Base-by-base conservation (phyloP, 176 grass and related monocot species). In the Bothriochloa decipiens region DNA sequence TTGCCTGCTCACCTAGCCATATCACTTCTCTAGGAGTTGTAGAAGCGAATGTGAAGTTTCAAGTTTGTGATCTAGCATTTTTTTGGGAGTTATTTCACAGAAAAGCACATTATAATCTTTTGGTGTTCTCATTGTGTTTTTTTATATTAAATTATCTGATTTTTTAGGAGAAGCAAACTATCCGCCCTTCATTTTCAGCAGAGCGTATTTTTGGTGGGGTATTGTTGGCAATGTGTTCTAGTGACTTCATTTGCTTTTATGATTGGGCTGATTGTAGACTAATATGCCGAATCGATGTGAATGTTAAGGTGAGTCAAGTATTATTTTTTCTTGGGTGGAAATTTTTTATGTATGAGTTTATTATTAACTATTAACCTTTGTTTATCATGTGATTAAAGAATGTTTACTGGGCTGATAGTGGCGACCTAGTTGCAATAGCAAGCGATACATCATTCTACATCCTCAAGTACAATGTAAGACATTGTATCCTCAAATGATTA, bases 231-330 rank as follows among this genome's bases (percentile, higher is more conserved):
- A 96, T 99, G 91, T 94, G 96, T 87, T 99, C 93, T 12, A 94
- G 87, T 92, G 96, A 99, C 41, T 99, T 99, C 61, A 96, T 99
- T 86, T 99, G 96, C 78, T 99, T 99, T 87, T 99, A 96, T 95
- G 96, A 99, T 63, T 99, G 96, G 96, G 86, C 79, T 92, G 91
- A 99, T 71, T 99, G 96, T 70, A 91, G 89, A 58, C 78, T 96
- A 80, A 94, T 99, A 76, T 93, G 96, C 45, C 88, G 93, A 52
- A 99, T 99, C 78, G 96, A 99, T 87, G 96, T 94, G 70, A 96
- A 77, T 87, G 96, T 99, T 41, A 99, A 99, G 86, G 96, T 99
- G 65, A 78, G 85, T 89, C 70, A 3, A 52, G 27, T 50, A 49
- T 74, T 49, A 16, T 63, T 18, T 83, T 49, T 50, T 39, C 52